Base-by-base conservation (phyloP, 352 stramenopile species). In the Globisporangium orthogonon region DNA sequence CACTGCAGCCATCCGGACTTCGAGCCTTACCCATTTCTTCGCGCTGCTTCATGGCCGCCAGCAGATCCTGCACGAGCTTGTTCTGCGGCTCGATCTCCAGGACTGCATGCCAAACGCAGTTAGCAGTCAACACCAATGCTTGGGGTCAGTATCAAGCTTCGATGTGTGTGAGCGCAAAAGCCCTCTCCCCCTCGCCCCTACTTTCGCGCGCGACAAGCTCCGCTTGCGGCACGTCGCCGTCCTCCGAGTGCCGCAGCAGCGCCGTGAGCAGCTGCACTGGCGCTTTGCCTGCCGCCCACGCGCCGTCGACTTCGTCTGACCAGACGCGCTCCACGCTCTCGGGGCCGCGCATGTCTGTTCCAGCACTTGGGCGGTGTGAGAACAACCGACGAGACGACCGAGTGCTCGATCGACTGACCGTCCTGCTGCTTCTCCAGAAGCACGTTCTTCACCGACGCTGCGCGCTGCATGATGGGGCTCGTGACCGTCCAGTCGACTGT, bases 41-140 rank as follows among this genome's bases (percentile, higher is more conserved):
- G 7, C 83, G 77, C 56, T 80, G 76, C 64, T 80, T 82, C 69
- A 91, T 73, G 11, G 76, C 78, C 2, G 48, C 66, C 29, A 91
- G 31, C 7, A 91, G 57, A 58, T 91, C 81, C 44, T 72, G 66
- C 39, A 91, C 81, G 15, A 91, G 72, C 6, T 65, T 51, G 52
- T 91, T 89, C 6, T 73, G 51, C n/a, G 78, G 78, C 59, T 91
- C 81, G 11, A 68, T 45, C 14, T 69, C 58, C 48, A 91, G 45
- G 57, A 91, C 81, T 91, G 18, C 14, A 60, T 17, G 28, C 30
- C 23, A 52, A 2, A 41, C 35, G 29, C 3, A 43, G 7, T 11
- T 9, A 47, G 7, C 14, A 47, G 3, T 37, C 18, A 48, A 50
- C 1, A 54, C 13, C 6, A 52, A 17, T 18, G 31, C 14, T 28